Conservation (phyloP, 495 filamentous ascomycete genomes). For the Lasiosphaeria hispida region DNA sequence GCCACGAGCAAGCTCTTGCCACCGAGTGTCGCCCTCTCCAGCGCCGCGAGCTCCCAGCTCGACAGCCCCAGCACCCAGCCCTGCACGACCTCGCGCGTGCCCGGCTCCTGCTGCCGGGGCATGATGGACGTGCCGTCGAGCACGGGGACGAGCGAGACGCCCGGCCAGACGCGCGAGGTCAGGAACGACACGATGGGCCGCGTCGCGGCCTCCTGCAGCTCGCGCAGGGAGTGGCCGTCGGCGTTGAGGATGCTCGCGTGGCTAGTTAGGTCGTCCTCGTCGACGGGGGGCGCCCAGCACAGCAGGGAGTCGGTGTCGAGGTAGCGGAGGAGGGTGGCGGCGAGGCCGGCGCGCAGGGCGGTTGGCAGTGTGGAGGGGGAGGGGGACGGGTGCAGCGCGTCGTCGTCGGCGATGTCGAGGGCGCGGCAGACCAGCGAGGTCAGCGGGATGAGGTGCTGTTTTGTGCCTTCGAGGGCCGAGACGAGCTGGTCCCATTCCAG, state of each 20-base stretch:
- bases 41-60: constrained; percentile 75
- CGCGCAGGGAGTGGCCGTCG: constrained; percentile 57
- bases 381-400: constrained; percentile 29
- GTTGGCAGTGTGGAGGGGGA: background rate
- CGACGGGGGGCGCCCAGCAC: constrained; percentile 71
- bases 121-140: constrained; percentile 72
- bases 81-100: constrained; percentile 69
- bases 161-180: constrained; percentile 77
- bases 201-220: constrained; percentile 66
- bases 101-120: constrained; percentile 64
- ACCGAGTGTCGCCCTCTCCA: constrained; percentile 80
- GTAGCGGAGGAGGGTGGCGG: constrained; percentile 72
- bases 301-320: constrained; percentile 91
- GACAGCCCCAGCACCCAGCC: constrained; percentile 74
- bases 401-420: constrained; percentile 69
- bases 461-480: constrained; percentile 72
- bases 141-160: constrained; percentile 70
- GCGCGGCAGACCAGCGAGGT: constrained; percentile 81
- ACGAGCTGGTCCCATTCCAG: constrained; percentile 88
- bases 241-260: constrained; percentile 19
- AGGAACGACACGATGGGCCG: constrained; percentile 67
- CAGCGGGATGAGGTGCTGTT: constrained; percentile 81
- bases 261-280: constrained; percentile 36
- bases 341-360: constrained; percentile 54
- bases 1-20: constrained; percentile 82